Percentiles rank a stretch among this genome's conserved stretches.
Conservation (phyloP, 768 basidiomycete species). For the Termitomyces sp. region DNA sequence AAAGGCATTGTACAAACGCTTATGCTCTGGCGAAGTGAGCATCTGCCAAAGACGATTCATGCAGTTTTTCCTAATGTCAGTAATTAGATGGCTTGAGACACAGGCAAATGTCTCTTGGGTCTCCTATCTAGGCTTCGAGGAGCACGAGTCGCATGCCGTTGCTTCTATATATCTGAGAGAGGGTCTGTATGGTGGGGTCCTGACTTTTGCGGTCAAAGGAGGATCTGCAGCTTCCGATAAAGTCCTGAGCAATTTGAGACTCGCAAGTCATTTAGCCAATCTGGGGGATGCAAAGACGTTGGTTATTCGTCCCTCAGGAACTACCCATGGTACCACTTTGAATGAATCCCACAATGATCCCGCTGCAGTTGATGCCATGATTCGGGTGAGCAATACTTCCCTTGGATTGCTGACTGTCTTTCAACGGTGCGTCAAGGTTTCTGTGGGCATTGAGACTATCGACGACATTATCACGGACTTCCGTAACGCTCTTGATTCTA, state of each 20-base stretch:
- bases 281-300: conserved; percentile 13
- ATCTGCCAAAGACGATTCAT: background rate
- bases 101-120: conserved; percentile 33
- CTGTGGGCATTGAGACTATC: background rate
- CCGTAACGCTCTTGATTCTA: background rate
- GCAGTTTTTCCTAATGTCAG: background rate
- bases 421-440: background rate
- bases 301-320: conserved; percentile 1
- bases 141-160: too few relatives aligned
- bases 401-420: background rate
- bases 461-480: background rate
- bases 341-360: background rate
- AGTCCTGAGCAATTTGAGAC: conserved; percentile 30
- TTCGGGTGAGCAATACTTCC: background rate
- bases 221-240: conserved; percentile 18
- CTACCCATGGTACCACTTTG: background rate
- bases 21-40: conserved; percentile 53
- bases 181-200: conserved; percentile 29
- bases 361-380: background rate
- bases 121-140: too few relatives aligned
- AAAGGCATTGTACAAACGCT: conserved; percentile 70
- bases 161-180: background rate
- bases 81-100: conserved; percentile 24
- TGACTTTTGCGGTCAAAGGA: conserved; percentile 34
- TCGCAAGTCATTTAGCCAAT: conserved; percentile 29